Conservation (phyloP, 1,284 basidiomycete genomes). For the Abortiporus biennis region DNA sequence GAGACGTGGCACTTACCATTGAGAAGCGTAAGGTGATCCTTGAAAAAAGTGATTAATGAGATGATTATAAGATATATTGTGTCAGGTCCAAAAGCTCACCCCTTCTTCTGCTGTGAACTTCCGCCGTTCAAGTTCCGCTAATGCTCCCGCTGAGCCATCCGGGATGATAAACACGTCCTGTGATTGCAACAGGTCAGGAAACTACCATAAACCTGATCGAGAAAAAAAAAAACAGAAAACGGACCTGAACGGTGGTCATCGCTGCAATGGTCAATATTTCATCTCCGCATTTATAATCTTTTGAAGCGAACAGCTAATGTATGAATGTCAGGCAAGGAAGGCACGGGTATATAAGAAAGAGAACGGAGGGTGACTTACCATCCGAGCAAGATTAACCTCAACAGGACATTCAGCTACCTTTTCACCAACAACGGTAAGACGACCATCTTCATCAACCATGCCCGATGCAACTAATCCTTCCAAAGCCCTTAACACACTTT, state of each 20-base stretch:
- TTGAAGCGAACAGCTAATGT: conserved; percentile 78
- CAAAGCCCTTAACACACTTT: conserved; percentile 78
- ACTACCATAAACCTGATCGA: background rate
- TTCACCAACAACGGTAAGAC: conserved; percentile 58
- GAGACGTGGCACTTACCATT: conserved; percentile 59
- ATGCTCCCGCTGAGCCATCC: conserved; percentile 76
- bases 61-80: conserved; percentile 3
- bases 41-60: background rate
- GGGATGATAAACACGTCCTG: conserved; percentile 87
- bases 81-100: conserved; percentile 35
- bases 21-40: conserved; percentile 89
- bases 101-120: conserved; percentile 98
- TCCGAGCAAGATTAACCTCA: conserved; percentile 69
- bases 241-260: conserved; percentile 86
- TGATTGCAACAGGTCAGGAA: too few species aligned
- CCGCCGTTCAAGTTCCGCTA: conserved; percentile 85
- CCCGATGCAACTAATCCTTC: conserved; percentile 67
- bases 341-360: conserved; percentile 20
- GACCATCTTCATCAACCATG: conserved; percentile 67
- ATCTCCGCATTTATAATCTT: conserved; percentile 81
- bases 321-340: conserved; percentile 4
- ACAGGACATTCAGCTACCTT: conserved; percentile 76
- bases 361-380: too few species aligned
- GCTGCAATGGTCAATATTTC: conserved; percentile 95
- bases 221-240: conserved; percentile 8